phyloP scores from a whole-genome alignment of 345 rosid genomes.

The Aquilaria sinensis region DNA sequence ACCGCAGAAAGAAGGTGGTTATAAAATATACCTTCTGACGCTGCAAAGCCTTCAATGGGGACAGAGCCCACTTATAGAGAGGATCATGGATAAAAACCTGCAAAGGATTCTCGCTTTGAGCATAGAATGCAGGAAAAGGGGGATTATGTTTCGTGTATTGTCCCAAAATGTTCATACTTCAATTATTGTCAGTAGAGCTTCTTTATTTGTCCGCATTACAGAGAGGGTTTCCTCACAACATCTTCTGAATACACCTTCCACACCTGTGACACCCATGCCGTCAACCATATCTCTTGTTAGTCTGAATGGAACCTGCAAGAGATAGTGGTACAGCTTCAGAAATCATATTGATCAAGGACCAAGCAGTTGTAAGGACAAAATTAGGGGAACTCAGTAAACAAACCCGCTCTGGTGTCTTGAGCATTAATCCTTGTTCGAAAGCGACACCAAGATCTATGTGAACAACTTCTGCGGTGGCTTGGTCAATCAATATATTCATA shows the following conservation, averaged over 20 bases:
- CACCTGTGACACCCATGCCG: slow-evolving; percentile 98
- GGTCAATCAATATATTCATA: slow-evolving; percentile 88
- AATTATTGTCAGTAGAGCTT: slow-evolving; percentile 86
- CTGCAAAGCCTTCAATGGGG: slow-evolving; percentile 96
- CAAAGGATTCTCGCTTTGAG: slow-evolving; percentile 19
- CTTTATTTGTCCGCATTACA: slow-evolving; percentile 96
- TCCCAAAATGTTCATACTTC: slow-evolving; percentile 51
- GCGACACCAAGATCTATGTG: slow-evolving; percentile 99
- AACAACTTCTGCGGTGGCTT: slow-evolving; percentile 97
- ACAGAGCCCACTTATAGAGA: slow-evolving; percentile 94
- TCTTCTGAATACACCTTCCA: slow-evolving; percentile 92
- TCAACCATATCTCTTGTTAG: slow-evolving; percentile 89
- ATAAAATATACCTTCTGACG: slow-evolving; percentile 78
- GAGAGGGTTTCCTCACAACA: slow-evolving; percentile 96
- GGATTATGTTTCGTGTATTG: background rate
- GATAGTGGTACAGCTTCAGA: slow-evolving; percentile 5
- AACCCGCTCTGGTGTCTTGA: slow-evolving; percentile 95
- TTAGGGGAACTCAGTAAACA: slow-evolving; percentile 15
- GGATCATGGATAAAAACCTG: slow-evolving; percentile 99
- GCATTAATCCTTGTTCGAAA: slow-evolving; percentile 97
- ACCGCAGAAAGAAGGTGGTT: background rate
- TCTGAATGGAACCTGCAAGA: slow-evolving; percentile 86
- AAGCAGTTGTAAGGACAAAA: slow-evolving; percentile 6
- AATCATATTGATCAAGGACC: slow-evolving; percentile 5
- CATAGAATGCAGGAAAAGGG: background rate